Evolutionary conservation across 148 eudicot species (phyloP).

Genomic region (Amaranthus hypochondriacus): DNA sequence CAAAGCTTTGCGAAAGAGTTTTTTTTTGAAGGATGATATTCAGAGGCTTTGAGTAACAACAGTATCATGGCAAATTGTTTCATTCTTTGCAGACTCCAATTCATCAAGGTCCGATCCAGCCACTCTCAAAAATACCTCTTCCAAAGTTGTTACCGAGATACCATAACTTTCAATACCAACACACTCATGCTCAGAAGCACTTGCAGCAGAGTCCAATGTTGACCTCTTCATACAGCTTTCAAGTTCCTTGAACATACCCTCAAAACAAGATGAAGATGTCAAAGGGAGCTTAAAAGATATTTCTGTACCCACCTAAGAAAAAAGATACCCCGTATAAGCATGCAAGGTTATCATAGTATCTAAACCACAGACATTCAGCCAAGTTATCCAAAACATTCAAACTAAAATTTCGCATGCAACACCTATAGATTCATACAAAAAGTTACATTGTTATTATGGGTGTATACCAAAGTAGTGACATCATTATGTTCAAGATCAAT

Average conservation of each 20-base stretch:
- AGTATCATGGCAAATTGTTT: conserved; percentile 31
- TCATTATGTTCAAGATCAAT: neutral
- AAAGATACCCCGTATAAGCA: conserved; percentile 18
- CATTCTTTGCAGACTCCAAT: conserved; percentile 37
- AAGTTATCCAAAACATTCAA: neutral
- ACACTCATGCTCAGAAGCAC: conserved; percentile 29
- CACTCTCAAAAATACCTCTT: conserved; percentile 94
- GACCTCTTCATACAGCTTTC: conserved; percentile 73
- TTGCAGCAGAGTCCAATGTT: conserved; percentile 28
- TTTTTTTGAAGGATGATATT: conserved; percentile 36
- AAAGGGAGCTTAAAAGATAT: conserved; percentile 93
- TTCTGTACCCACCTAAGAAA: conserved; percentile 79
- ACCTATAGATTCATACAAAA: neutral
- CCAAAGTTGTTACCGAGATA: conserved; percentile 92
- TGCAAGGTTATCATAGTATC: neutral
- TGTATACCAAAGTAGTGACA: conserved; percentile 5
- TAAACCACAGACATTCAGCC: neutral
- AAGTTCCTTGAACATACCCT: conserved; percentile 86
- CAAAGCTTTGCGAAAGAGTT: conserved; percentile 33
- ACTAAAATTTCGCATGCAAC: neutral
- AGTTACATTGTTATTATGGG: neutral
- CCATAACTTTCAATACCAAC: conserved; percentile 93
- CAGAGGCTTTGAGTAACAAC: conserved; percentile 31
- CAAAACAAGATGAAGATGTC: conserved; percentile 79
- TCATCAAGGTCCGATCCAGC: conserved; percentile 82